These are phyloP conservation scores for Cordyceps militaris DNA, from an alignment of 2,329 filamentous ascomycete genomes.

Conservation along the genomic window DNA sequence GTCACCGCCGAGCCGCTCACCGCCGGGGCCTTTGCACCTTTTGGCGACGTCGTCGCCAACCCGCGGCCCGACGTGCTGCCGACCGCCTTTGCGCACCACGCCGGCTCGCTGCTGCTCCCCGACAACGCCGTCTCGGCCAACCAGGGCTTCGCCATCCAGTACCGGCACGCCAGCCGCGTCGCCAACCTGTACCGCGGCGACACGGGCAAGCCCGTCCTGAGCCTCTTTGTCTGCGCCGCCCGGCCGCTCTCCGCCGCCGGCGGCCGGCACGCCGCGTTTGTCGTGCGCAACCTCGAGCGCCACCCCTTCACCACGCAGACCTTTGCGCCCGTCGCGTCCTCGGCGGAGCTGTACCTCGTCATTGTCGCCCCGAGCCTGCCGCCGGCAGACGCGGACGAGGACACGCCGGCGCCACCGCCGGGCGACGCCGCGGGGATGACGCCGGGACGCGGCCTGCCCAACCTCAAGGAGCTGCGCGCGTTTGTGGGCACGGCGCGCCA, in stretches of 20 bases:
- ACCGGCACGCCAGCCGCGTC: slow-evolving; percentile 69
- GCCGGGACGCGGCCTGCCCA: slow-evolving; percentile 60
- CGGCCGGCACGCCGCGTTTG: slow-evolving; percentile 39
- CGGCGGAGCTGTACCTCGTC: slow-evolving; percentile 61
- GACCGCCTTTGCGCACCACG: slow-evolving; percentile 35
- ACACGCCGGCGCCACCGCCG: slow-evolving; percentile 18
- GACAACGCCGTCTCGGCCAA: slow-evolving; percentile 58
- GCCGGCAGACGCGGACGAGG: slow-evolving; percentile 23
- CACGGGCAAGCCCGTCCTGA: slow-evolving; percentile 58
- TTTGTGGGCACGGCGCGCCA: slow-evolving; percentile 71
- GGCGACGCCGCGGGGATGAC: slow-evolving; percentile 38
- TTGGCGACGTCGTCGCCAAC: slow-evolving; percentile 77
- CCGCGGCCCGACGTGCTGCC: slow-evolving; percentile 53
- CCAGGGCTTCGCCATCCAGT: slow-evolving; percentile 84
- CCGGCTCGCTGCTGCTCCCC: slow-evolving; percentile 25
- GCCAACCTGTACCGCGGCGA: slow-evolving; percentile 57
- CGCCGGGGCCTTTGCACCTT: slow-evolving; percentile 61
- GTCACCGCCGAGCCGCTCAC: slow-evolving; percentile 61
- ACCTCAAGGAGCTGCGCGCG: slow-evolving; percentile 61
- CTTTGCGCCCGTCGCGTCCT: slow-evolving; percentile 67
- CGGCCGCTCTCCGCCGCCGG: slow-evolving; percentile 20
- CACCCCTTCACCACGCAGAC: slow-evolving; percentile 95
- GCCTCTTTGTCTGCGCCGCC: slow-evolving; percentile 74
- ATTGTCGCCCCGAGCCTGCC: slow-evolving; percentile 77
- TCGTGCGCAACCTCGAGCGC: slow-evolving; percentile 68